Conservation (phyloP, 2,329 filamentous ascomycete species). For the Triangularia verruculosa region DNA sequence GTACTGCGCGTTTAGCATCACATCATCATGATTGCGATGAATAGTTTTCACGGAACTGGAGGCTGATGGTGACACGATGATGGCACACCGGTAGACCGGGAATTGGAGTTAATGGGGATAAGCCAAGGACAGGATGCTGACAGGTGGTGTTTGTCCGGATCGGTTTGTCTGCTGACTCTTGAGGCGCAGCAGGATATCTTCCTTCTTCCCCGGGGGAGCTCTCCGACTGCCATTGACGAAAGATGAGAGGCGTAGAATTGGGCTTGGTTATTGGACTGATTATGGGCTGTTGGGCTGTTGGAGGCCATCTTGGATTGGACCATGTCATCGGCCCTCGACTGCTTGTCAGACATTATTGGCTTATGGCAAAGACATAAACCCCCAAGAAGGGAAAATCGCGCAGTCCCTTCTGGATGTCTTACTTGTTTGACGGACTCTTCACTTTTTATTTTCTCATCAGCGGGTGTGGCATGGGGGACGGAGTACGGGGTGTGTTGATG, state of each 20-base stretch:
- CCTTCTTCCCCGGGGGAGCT: not conserved
- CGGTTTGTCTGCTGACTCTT: not conserved
- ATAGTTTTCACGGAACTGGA: not conserved
- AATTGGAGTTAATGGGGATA: not conserved
- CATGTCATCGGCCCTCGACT: not conserved
- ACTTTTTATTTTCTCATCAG: not conserved
- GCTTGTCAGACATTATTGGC: not conserved
- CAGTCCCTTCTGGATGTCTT: not conserved
- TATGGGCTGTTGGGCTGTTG: not conserved
- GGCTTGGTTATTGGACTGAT: not conserved
- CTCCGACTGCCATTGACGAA: not conserved
- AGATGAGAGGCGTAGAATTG: not conserved
- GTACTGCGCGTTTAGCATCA: not conserved
- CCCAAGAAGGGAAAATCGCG: not conserved
- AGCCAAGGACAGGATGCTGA: not conserved
- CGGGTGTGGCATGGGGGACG: not conserved
- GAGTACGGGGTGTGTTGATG: not conserved
- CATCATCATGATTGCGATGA: not conserved
- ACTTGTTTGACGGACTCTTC: not conserved
- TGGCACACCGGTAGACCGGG: not conserved
- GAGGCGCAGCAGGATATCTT: not conserved
- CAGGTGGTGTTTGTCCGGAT: not conserved
- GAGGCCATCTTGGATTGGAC: not conserved
- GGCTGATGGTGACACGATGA: conserved; percentile 2
- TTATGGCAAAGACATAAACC: not conserved